Evolutionary conservation across 2,329 filamentous ascomycete species (phyloP).

Genomic region (Ophiosphaerella herpotricha): DNA sequence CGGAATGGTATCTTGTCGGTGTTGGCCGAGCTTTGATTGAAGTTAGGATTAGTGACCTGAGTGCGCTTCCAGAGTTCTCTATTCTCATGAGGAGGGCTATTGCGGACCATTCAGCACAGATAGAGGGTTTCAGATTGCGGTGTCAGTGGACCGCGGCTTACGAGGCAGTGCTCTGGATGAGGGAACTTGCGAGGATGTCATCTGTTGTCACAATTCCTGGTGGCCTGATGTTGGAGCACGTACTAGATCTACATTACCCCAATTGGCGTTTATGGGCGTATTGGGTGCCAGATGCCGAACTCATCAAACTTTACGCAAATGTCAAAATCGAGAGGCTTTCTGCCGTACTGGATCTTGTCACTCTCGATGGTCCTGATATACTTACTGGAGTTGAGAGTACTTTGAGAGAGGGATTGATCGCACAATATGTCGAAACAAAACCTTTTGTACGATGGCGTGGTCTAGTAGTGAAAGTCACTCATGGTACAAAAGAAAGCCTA

Average conservation of each 20-base stretch:
- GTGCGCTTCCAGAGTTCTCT: slow-evolving; percentile 27
- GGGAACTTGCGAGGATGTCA: slow-evolving; percentile 10
- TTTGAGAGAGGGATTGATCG: slow-evolving; percentile 28
- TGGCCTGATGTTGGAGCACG: slow-evolving; percentile 18
- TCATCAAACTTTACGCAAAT: slow-evolving; percentile 16
- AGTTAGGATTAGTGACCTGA: slow-evolving; percentile 17
- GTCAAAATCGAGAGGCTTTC: slow-evolving; percentile 16
- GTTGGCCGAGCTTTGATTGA: slow-evolving; percentile 22
- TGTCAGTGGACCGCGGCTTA: slow-evolving; percentile 31
- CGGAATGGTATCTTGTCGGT: slow-evolving; percentile 30
- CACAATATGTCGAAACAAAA: slow-evolving; percentile 20
- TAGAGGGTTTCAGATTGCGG: slow-evolving; percentile 32
- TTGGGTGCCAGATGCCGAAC: slow-evolving; percentile 32
- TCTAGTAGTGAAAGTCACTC: slow-evolving; percentile 27
- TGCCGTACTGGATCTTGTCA: slow-evolving; percentile 27
- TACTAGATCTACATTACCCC: slow-evolving; percentile 33
- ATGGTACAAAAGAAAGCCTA: slow-evolving; percentile 22
- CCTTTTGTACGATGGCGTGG: slow-evolving; percentile 17
- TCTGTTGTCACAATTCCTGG: slow-evolving; percentile 11
- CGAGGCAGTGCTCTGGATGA: slow-evolving; percentile 28
- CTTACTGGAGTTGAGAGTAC: slow-evolving; percentile 19
- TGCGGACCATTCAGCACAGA: slow-evolving; percentile 22
- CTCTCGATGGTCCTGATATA: slow-evolving; percentile 40
- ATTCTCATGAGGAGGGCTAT: slow-evolving; percentile 24
- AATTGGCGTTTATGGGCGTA: slow-evolving; percentile 36